Evolutionary conservation across 1,284 basidiomycete species (phyloP).

Genomic region (Ustilago vetiveriae): DNA sequence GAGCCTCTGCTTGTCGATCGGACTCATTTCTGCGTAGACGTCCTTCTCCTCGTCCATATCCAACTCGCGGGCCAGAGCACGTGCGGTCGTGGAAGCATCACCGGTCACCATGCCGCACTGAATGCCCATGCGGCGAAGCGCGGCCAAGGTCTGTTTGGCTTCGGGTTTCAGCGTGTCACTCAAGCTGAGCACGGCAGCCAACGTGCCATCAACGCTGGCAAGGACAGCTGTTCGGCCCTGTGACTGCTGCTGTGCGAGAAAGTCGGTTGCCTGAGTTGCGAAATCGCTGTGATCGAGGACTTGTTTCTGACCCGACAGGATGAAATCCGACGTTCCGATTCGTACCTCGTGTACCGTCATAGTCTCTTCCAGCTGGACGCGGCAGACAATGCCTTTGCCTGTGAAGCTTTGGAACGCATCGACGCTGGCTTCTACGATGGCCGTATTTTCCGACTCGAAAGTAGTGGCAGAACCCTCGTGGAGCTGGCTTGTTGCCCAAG

Average conservation of each 20-base stretch:
- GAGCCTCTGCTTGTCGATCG: conserved; percentile 61
- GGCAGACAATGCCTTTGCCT: conserved; percentile 80
- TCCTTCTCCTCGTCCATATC: conserved; percentile 51
- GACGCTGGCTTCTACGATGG: conserved; percentile 69
- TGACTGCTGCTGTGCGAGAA: conserved; percentile 46
- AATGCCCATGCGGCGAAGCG: conserved; percentile 59
- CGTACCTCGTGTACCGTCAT: conserved; percentile 48
- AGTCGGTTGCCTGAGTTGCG: conserved; percentile 8
- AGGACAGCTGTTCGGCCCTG: conserved; percentile 60
- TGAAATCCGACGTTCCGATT: conserved; percentile 55
- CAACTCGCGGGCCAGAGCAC: conserved; percentile 55
- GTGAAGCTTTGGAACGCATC: conserved; percentile 82
- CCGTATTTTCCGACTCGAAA: conserved; percentile 3
- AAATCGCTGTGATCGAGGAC: conserved; percentile 17
- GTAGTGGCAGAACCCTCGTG: background rate
- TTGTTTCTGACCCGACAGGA: conserved; percentile 16
- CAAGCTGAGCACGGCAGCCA: conserved; percentile 52
- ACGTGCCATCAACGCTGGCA: conserved; percentile 55
- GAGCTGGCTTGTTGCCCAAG: conserved; percentile 76
- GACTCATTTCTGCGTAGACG: conserved; percentile 62
- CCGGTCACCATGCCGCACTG: conserved; percentile 63
- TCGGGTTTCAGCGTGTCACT: conserved; percentile 63
- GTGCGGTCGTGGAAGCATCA: conserved; percentile 57
- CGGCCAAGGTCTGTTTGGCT: conserved; percentile 50
- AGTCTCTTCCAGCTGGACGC: conserved; percentile 43